Evolutionary conservation across 2,329 filamentous ascomycete genomes (phyloP), one percentile per base, ranked within the genome.

Genomic region (Diaporthe eres): DNA sequence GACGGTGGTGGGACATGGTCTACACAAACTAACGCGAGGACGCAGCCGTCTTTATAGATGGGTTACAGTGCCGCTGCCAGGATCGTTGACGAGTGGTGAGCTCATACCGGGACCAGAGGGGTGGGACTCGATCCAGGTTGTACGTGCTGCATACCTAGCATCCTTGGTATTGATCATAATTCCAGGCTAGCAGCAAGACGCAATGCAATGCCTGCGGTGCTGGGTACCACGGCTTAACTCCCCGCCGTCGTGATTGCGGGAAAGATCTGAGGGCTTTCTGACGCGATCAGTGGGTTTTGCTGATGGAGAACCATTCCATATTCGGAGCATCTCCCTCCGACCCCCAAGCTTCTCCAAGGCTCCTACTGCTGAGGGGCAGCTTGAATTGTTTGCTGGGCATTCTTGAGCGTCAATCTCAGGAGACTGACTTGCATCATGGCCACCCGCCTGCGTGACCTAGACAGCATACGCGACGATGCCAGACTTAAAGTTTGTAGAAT

Each of bases 291-390:
- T 58, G 55, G 31, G 55, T 58, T 58, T 58, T 37, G 28, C 31
- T 37, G 55, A 37, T 37, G 55, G 19, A 34, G 55, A 12, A 13
- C 39, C 25, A 49, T 19, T n/a, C 28, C 19, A 49, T 34, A 34
- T 49, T 67, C 63, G 63, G 63, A 67, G 28, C 63, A 67, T 67
- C 44, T 51, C 10, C 63, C 63, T 34, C 61, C 61, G 61, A 67
- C 28, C 44, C 42, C 44, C 61, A 67, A 49, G 61, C 61, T 51
- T 47, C 28, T 34, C 58, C 58, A 63, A 61, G 58, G 58, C 58
- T 12, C 34, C 34, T 39, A 8, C 19, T 34, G 55, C 31, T 22
- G 55, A 37, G 31, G 55, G 31, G 31, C 31, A 25, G 17, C 28
- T 39, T 39, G 57, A 25, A n/a, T n/a, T 60, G 57, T 60, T 39